Evolutionary conservation across 345 rosid genomes (phyloP), one percentile per base, ranked within the genome.

Genomic region (Salix purpurea): DNA sequence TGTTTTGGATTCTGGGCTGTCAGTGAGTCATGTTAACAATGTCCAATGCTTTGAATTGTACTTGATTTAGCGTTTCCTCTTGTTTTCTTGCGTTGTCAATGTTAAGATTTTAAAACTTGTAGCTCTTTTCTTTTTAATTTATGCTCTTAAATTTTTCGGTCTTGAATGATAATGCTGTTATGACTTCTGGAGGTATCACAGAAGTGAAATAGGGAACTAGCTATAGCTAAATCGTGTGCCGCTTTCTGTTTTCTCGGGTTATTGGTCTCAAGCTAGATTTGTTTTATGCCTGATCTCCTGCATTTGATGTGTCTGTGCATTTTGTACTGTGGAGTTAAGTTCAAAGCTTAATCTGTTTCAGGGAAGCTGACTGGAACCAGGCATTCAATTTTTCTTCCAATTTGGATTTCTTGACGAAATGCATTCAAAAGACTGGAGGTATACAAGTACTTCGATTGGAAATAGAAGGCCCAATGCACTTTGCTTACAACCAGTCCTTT

Each of bases 361-460:
- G 99, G 93, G 81, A 89, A 4, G 91, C 86, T 77, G 98, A 95
- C 77, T 95, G 97, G 96, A 83, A 91, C 73, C 83, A 73, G 83
- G 94, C 99, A 67, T 93, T 93, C 79, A 90, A 91, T 74, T 95
- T 84, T 83, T 89, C 97, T 21, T 86, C 93, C 62, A 86, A 93
- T 82, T 81, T 90, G 85, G 87, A 83, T 42, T 95, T 95, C 89
- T 24, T 95, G 76, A 77, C 90, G 69, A 62, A 89, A 72, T 93
- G 99, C 87, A 73, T 90, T 50, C 68, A 58, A 65, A 87, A 86
- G 79, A 87, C 92, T 62, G 19, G 32, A 82, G 99, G 99, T 93
- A 69, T 18, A 2, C 30, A 46, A 6, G 7, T 34, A 34, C 21
- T n/a, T 70, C 11, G 28, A 26, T 14, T 12, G n/a, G 16, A 64